Percentiles rank a stretch among this genome's conserved stretches.
phyloP scores from a whole-genome alignment of 345 rosid genomes.

The Brassica carinata region DNA sequence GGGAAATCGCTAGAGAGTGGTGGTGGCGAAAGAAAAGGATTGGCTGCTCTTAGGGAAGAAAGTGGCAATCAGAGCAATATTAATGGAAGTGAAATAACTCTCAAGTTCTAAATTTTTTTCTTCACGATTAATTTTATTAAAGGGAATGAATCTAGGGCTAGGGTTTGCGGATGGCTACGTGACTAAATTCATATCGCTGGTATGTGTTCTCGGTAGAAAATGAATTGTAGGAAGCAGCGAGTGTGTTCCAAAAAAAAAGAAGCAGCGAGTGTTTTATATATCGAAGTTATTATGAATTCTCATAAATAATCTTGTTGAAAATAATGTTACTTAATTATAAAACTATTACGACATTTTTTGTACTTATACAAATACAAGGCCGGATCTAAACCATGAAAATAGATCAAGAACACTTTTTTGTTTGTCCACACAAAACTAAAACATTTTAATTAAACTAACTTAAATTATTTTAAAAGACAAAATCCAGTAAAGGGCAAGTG shows the following conservation, averaged over 20 bases:
- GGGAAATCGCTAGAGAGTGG: slow-evolving; percentile 83
- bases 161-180: slow-evolving; percentile 30
- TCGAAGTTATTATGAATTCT: slow-evolving; percentile 7
- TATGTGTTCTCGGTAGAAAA: slow-evolving; percentile 10
- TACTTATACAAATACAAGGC: too few relatives aligned
- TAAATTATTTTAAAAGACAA: too few relatives aligned
- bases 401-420: neutral
- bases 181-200: slow-evolving; percentile 25
- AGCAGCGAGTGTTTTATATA: slow-evolving; percentile 4
- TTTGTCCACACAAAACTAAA: too few relatives aligned
- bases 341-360: neutral
- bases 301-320: neutral
- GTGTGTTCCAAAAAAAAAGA: neutral
- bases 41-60: slow-evolving; percentile 70
- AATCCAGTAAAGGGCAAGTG: too few relatives aligned
- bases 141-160: slow-evolving; percentile 33
- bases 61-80: slow-evolving; percentile 59
- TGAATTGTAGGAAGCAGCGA: slow-evolving; percentile 5
- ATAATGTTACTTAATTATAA: neutral
- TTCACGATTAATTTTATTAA: slow-evolving; percentile 7
- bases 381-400: neutral
- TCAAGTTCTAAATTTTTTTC: slow-evolving; percentile 55
- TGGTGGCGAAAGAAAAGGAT: slow-evolving; percentile 64
- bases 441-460: too few relatives aligned
- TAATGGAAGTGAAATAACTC: slow-evolving; percentile 88